These are phyloP conservation scores for Verticillium dahliae DNA, from an alignment of 2,329 filamentous ascomycete species.

Conservation along the genomic window DNA sequence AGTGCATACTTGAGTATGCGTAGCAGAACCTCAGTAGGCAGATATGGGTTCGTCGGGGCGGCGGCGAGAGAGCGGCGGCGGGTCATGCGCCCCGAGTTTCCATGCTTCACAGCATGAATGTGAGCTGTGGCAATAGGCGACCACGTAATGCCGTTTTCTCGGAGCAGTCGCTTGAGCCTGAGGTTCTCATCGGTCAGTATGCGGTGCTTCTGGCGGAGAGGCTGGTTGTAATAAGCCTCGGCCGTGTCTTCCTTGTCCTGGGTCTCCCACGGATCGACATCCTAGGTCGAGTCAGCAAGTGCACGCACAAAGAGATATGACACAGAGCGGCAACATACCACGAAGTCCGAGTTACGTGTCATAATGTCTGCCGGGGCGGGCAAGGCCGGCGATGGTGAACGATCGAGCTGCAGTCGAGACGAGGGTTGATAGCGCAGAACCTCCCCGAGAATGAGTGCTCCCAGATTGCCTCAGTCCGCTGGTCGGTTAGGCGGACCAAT, in stretches of 20 bases:
- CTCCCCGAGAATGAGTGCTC: too few relatives aligned
- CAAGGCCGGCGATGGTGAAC: not conserved
- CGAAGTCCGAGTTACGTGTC: not conserved
- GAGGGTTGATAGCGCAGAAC: too few relatives aligned
- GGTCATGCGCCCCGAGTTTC: not conserved
- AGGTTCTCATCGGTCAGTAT: slow-evolving; percentile 41
- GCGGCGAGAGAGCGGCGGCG: slow-evolving; percentile 17
- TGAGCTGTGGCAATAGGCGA: slow-evolving; percentile 28
- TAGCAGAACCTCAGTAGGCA: slow-evolving; percentile 47
- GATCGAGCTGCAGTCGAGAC: not conserved
- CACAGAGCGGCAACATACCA: not conserved
- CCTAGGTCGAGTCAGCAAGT: slow-evolving; percentile 14
- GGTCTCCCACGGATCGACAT: slow-evolving; percentile 39
- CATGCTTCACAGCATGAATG: slow-evolving; percentile 12
- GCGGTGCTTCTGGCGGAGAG: slow-evolving; percentile 39
- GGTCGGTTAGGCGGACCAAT: too few relatives aligned
- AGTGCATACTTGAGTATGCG: slow-evolving; percentile 45
- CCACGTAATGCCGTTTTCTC: slow-evolving; percentile 47
- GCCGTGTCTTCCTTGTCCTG: slow-evolving; percentile 46
- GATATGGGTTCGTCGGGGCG: slow-evolving; percentile 24
- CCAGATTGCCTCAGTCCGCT: too few relatives aligned
- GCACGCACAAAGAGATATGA: not conserved
- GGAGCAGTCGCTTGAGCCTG: slow-evolving; percentile 42
- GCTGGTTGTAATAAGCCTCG: slow-evolving; percentile 38
- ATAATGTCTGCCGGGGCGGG: not conserved